Percentiles rank a stretch among this genome's conserved stretches.
These are phyloP conservation scores for Verticillium alfalfae DNA, from an alignment of 2,329 filamentous ascomycete species.

Conservation along the genomic window DNA sequence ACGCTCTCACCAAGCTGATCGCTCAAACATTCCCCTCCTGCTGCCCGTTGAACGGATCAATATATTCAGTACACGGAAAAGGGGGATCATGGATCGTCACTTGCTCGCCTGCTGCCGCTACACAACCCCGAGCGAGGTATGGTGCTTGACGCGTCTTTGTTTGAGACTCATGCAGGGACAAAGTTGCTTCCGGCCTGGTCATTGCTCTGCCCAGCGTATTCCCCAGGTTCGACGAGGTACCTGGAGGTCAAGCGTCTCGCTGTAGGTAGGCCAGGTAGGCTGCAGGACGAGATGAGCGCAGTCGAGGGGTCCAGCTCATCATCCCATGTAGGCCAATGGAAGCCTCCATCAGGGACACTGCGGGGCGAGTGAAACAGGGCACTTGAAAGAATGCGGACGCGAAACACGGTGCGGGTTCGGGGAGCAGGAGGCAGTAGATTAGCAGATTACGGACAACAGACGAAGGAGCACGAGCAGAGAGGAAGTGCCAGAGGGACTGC, in stretches of 20 bases:
- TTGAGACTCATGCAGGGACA: neutral
- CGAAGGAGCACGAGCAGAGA: neutral
- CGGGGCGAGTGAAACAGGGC: neutral
- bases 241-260: neutral
- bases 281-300: neutral
- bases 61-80: neutral
- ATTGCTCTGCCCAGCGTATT: neutral
- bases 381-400: neutral
- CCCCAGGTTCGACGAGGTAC: neutral
- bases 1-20: neutral
- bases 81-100: neutral
- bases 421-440: neutral
- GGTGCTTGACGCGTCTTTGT: too few species aligned
- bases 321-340: neutral
- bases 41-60: neutral
- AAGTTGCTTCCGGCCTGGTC: too few species aligned
- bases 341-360: neutral
- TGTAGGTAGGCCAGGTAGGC: too few species aligned
- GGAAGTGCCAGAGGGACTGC: neutral
- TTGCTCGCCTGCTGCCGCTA: too few species aligned
- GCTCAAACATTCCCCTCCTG: neutral
- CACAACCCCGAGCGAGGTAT: too few species aligned
- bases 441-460: neutral
- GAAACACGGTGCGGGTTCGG: neutral
- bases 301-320: neutral